Evolutionary conservation across 805 yeast species (phyloP), one percentile per base, ranked within the genome.

Genomic region (Naumovozyma baii): DNA sequence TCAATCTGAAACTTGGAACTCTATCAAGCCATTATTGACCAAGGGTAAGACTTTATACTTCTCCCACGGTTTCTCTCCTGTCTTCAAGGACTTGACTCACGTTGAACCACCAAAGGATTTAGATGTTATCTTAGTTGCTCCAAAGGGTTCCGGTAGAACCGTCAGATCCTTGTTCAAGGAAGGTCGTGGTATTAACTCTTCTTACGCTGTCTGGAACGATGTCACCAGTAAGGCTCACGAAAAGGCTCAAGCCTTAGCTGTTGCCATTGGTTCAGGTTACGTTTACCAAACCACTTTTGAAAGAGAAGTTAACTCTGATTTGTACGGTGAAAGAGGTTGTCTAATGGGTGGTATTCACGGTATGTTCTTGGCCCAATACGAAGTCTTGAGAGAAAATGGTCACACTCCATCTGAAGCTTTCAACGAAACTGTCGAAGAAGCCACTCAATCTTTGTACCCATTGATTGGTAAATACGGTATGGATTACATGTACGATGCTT

Each of bases 401-500:
- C 98, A 92, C 81, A 77, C 96, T 53, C 98, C 98, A 74, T 86
- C 96, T 46, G 98, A 92, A 78, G 97, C 98, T 60, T 92, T 92
- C 88, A 92, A 92, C 73, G 98, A 92, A 78, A 92, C 98, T 57
- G 98, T 92, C 56, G 98, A 92, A 78, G 98, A 92, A 76, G 98
- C 98, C 54, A 92, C 98, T 51, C 98, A 92, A 76, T 92, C 97
- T 42, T 78, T 92, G 62, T 92, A 92, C 84, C 98, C 98, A 72
- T 81, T 92, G 76, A 70, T 92, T 59, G 98, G 98, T 73, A 87
- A 86, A 73, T 84, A 92, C 79, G 98, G 98, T 75, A 92, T 92
- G 98, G 98, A 92, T 74, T 92, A 92, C 90, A 92, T 92, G 98
- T 92, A 92, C 80, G 97, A 92, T 67, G 98, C 98, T 61, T 92